Evolutionary conservation across 1,284 basidiomycete genomes (phyloP), one percentile per base, ranked within the genome.

Genomic region (Ganoderma boninense): DNA sequence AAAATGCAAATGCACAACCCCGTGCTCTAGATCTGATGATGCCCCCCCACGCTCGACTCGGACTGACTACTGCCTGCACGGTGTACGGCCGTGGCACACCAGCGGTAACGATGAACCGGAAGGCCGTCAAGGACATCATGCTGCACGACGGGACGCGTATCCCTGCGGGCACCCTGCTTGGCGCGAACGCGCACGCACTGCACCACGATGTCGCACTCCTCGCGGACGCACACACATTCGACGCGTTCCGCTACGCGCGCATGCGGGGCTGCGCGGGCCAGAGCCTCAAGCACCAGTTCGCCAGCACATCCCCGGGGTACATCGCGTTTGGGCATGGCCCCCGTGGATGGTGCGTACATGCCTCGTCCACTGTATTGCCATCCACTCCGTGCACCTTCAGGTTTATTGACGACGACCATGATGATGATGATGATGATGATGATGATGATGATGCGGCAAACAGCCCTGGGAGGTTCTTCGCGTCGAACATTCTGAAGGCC

Each of bases 381-480:
- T 6, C 38, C 38, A 38, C 38, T 38, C 6, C 46, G 46, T 32
- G 2, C 18, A 18, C 20, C 20, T 35, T 4, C 6, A 14, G 26
- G 38, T 38, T 6, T 6, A 38, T 38, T 38, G 6, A 38, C 6
- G 10, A 38, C 6, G 7, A 32, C 29, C 2, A 32, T 32, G 29
- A 32, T 4, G 29, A 32, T 32, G 29, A n/a, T n/a, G n/a, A n/a
- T n/a, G n/a, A n/a, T n/a, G n/a, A 32, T 4, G 29, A 32, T 32
- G 29, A 32, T 32, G 29, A 32, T 49, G 46, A 4, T 20, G n/a
- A 13, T 2, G 10, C 38, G 7, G 10, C 38, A 38, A 38, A 38
- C 66, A 80, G 84, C 69, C 85, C 85, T 5, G 85, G 84, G 0
- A 79, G 85, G 4, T 86, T 85, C 77, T 86, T 87, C 72, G 85